These are phyloP conservation scores for Russula brevipes DNA, from an alignment of 768 basidiomycete genomes.

Conservation along the genomic window DNA sequence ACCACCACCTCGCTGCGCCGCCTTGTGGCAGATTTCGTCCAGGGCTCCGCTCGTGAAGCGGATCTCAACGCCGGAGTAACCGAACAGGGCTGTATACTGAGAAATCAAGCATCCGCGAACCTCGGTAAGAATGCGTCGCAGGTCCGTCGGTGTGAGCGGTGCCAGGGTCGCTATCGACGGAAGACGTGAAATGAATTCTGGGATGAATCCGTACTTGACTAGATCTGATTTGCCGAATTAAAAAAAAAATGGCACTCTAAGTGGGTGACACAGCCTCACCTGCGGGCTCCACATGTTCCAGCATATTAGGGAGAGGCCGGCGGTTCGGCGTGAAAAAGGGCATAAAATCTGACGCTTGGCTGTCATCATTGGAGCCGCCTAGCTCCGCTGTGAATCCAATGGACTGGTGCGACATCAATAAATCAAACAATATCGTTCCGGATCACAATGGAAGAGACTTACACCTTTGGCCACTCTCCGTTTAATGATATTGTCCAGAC, in stretches of 20 bases:
- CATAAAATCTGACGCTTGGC: conserved; percentile 33
- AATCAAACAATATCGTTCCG: neutral
- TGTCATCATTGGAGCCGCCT: conserved; percentile 38
- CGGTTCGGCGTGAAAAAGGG: conserved; percentile 80
- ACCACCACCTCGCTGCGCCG: conserved; percentile 78
- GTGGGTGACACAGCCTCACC: conserved; percentile 38
- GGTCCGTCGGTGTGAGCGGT: conserved; percentile 72
- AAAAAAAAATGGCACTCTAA: neutral
- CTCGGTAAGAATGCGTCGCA: conserved; percentile 87
- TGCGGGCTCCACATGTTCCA: conserved; percentile 68
- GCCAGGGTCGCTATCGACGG: conserved; percentile 85
- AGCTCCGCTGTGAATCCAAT: conserved; percentile 77
- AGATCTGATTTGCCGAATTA: conserved; percentile 48
- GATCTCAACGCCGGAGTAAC: conserved; percentile 79
- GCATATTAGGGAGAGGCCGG: conserved; percentile 44
- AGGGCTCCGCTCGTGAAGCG: conserved; percentile 79
- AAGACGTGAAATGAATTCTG: conserved; percentile 91
- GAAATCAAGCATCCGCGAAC: conserved; percentile 88
- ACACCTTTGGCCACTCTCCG: conserved; percentile 81
- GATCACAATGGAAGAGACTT: conserved; percentile 31
- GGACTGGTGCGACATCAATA: conserved; percentile 46
- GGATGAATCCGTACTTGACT: conserved; percentile 89
- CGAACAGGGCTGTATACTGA: conserved; percentile 83
- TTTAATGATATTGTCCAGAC: conserved; percentile 77
- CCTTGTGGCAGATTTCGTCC: conserved; percentile 74